These are phyloP conservation scores for Pestalotiopsis sp. DNA, from an alignment of 2,329 filamentous ascomycete species.

Conservation along the genomic window DNA sequence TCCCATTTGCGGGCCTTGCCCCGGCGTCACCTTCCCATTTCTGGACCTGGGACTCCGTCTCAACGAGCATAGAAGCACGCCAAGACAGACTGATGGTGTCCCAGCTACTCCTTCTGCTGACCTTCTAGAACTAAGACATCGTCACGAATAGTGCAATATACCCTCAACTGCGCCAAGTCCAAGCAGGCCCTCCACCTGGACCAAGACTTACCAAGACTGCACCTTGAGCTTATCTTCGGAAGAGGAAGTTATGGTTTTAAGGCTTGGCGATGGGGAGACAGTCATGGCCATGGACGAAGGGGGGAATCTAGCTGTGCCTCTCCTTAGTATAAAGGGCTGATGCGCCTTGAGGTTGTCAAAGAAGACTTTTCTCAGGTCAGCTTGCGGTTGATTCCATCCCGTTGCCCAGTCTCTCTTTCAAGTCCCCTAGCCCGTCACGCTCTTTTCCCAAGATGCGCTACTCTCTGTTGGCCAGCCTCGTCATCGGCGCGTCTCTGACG, in stretches of 20 bases:
- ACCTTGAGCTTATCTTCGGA: constrained; percentile 27
- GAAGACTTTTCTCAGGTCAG: constrained; percentile 1
- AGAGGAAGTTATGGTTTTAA: constrained; percentile 29
- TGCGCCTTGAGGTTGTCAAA: not conserved
- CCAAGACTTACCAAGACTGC: constrained; percentile 11
- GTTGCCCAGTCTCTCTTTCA: constrained; percentile 15
- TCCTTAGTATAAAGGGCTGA: constrained; percentile 12
- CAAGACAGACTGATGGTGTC: constrained; percentile 5
- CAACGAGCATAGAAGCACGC: not conserved
- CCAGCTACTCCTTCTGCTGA: constrained; percentile 8
- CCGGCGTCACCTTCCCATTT: constrained; percentile 11
- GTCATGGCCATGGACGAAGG: constrained; percentile 13
- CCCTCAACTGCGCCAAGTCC: constrained; percentile 1
- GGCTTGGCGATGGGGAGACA: not conserved
- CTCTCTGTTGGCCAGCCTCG: constrained; percentile 33
- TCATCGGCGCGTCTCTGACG: constrained; percentile 31
- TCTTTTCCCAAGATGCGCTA: constrained; percentile 32
- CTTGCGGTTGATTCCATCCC: constrained; percentile 15
- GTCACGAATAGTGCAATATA: constrained; percentile 11
- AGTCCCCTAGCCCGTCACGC: constrained; percentile 14
- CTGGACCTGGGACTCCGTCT: not conserved
- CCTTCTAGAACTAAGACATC: constrained; percentile 13
- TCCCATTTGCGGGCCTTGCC: not conserved
- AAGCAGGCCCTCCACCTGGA: constrained; percentile 2
- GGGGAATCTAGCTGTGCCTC: not conserved